These are phyloP conservation scores for Aspergillus pseudoglaucus DNA, from an alignment of 2,329 filamentous ascomycete species.

Conservation along the genomic window DNA sequence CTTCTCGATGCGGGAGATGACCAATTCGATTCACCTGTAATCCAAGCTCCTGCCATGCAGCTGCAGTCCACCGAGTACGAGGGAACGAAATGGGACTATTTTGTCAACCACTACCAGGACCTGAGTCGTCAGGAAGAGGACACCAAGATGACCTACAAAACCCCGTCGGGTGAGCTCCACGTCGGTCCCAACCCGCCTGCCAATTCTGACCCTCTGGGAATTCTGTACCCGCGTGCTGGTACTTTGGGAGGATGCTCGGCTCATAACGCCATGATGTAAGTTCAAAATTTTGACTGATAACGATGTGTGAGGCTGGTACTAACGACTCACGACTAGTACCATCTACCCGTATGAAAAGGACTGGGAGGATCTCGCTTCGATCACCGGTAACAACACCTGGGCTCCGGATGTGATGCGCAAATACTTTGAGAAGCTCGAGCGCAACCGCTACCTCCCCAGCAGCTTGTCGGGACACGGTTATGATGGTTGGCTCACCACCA, in stretches of 20 bases:
- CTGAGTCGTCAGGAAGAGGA: slow-evolving; percentile 48
- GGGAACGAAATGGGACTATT: slow-evolving; percentile 57
- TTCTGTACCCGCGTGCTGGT: slow-evolving; percentile 52
- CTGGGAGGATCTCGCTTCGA: slow-evolving; percentile 48
- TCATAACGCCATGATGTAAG: slow-evolving; percentile 55
- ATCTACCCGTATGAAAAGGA: slow-evolving; percentile 54
- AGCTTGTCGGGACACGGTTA: slow-evolving; percentile 48
- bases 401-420: slow-evolving; percentile 49
- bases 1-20: slow-evolving; percentile 58
- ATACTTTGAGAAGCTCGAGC: slow-evolving; percentile 50
- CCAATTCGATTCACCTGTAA: slow-evolving; percentile 45
- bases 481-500: slow-evolving; percentile 51
- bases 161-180: slow-evolving; percentile 47
- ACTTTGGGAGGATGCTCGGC: slow-evolving; percentile 52
- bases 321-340: slow-evolving; percentile 22
- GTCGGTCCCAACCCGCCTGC: slow-evolving; percentile 48
- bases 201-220: slow-evolving; percentile 46
- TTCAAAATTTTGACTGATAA: not conserved
- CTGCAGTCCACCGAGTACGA: slow-evolving; percentile 51
- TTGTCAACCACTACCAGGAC: slow-evolving; percentile 56
- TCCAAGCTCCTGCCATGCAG: slow-evolving; percentile 51
- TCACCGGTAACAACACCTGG: slow-evolving; percentile 57
- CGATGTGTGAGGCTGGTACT: not conserved
- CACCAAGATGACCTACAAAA: slow-evolving; percentile 54
- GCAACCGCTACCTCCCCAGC: slow-evolving; percentile 45